A percentile compares a stretch with the other conserved stretches of the same genome.
phyloP scores from a whole-genome alignment of 768 basidiomycete species.

The Trametes meyenii region DNA sequence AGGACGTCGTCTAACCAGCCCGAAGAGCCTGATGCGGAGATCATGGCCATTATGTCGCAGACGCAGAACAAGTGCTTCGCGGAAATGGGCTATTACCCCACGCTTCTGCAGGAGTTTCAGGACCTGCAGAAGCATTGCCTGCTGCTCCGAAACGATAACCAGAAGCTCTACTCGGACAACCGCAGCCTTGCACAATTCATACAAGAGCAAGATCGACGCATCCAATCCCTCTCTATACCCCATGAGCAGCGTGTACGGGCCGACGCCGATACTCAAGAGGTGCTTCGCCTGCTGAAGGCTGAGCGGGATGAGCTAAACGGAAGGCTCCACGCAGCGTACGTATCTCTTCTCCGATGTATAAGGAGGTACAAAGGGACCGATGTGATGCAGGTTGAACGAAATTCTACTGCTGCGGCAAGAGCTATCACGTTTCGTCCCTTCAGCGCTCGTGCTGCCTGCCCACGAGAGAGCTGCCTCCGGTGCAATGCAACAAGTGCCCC shows the following conservation, averaged over 20 bases:
- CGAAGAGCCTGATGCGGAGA: not conserved
- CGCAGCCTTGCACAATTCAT: conserved; percentile 34
- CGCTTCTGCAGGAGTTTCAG: conserved; percentile 42
- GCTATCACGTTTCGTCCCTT: conserved; percentile 10
- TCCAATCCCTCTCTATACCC: conserved; percentile 23
- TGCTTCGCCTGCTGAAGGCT: conserved; percentile 29
- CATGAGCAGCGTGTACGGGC: conserved; percentile 24
- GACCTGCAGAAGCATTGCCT: conserved; percentile 35
- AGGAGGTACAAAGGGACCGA: not conserved
- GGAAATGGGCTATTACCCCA: conserved; percentile 45
- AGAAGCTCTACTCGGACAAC: conserved; percentile 45
- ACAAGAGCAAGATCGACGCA: conserved; percentile 36
- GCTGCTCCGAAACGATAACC: conserved; percentile 30
- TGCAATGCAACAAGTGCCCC: not conserved
- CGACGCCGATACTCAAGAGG: conserved; percentile 32
- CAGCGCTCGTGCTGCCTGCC: conserved; percentile 3
- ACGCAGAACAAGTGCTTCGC: conserved; percentile 26
- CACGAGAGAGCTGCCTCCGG: not conserved
- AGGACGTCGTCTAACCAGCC: not conserved
- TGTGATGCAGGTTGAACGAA: conserved; percentile 17
- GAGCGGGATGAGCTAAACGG: conserved; percentile 19
- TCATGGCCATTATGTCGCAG: conserved; percentile 19
- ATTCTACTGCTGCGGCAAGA: conserved; percentile 19
- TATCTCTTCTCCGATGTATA: not conserved
- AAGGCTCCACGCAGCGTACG: conserved; percentile 19